Conservation (phyloP, 2,329 filamentous ascomycete genomes). For the Ophiostoma ulmi region DNA sequence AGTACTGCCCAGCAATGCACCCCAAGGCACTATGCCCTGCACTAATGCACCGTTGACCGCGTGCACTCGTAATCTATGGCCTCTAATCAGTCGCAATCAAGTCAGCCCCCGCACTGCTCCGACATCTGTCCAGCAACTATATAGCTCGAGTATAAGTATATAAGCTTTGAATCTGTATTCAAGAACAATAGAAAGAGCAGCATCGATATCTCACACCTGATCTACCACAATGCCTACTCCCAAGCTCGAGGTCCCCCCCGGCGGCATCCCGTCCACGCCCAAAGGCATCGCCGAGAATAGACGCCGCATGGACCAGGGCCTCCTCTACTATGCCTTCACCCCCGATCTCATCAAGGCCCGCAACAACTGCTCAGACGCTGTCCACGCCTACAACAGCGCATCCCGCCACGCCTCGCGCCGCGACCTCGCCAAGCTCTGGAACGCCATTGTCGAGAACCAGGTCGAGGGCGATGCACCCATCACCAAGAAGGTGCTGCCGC, state of each 20-base stretch:
- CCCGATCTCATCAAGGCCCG: conserved; percentile 61
- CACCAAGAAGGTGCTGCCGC: conserved; percentile 45
- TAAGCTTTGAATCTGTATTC: background rate
- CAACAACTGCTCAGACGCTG: conserved; percentile 57
- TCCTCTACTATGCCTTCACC: conserved; percentile 70
- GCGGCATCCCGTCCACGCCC: conserved; percentile 22
- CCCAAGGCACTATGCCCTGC: background rate
- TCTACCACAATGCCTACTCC: background rate
- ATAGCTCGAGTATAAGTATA: background rate
- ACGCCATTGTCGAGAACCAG: conserved; percentile 48
- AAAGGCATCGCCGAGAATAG: conserved; percentile 46
- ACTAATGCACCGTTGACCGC: background rate
- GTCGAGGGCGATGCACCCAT: background rate
- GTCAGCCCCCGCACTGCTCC: background rate
- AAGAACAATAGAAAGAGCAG: background rate
- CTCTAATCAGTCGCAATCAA: background rate
- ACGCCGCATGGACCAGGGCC: conserved; percentile 57
- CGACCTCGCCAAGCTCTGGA: conserved; percentile 61
- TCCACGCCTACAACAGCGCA: conserved; percentile 53
- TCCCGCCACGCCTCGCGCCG: conserved; percentile 56
- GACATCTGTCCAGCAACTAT: background rate
- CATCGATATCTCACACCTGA: background rate
- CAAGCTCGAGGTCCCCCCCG: conserved; percentile 11
- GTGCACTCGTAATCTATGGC: background rate
- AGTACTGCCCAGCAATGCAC: background rate